phyloP scores from a whole-genome alignment of 2,329 filamentous ascomycete species.

The Coleophoma cylindrospora region DNA sequence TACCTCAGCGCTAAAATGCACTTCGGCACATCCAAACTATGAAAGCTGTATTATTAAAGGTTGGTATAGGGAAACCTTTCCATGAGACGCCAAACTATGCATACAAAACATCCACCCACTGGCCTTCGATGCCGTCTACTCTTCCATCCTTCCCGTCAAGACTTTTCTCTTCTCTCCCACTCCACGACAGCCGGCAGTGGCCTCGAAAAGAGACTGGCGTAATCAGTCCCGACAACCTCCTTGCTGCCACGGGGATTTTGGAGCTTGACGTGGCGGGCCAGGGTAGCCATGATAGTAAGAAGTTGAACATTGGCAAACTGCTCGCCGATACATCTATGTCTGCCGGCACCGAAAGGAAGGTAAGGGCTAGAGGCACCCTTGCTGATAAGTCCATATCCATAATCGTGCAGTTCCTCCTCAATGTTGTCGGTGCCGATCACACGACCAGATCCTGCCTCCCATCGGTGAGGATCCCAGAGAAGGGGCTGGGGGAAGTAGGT shows the following conservation, averaged over 20 bases:
- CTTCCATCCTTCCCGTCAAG: conserved; percentile 1
- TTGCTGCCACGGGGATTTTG: conserved; percentile 67
- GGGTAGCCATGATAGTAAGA: conserved; percentile 73
- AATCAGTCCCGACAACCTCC: conserved; percentile 64
- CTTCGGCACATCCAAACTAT: too few relatives aligned
- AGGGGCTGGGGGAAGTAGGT: conserved; percentile 78
- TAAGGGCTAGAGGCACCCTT: conserved; percentile 89
- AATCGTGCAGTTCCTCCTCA: conserved; percentile 76
- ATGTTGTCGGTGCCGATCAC: conserved; percentile 43
- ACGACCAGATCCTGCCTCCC: conserved; percentile 63
- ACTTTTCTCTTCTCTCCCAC: conserved; percentile 65
- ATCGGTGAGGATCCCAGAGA: conserved; percentile 86
- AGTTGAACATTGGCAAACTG: conserved; percentile 94
- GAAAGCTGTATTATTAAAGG: too few relatives aligned
- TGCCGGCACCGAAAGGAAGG: conserved; percentile 87
- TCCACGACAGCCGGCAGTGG: conserved; percentile 66
- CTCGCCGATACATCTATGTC: conserved; percentile 94
- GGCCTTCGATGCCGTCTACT: not conserved
- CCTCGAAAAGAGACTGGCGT: conserved; percentile 67
- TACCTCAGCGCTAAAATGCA: too few relatives aligned
- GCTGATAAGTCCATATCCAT: conserved; percentile 88
- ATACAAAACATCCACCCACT: not conserved
- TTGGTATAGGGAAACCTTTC: not conserved
- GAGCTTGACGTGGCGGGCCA: conserved; percentile 78
- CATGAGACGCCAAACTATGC: conserved; percentile 16